These are phyloP conservation scores for Cryoendolithus antarcticus DNA, from an alignment of 2,329 filamentous ascomycete genomes.

Conservation along the genomic window DNA sequence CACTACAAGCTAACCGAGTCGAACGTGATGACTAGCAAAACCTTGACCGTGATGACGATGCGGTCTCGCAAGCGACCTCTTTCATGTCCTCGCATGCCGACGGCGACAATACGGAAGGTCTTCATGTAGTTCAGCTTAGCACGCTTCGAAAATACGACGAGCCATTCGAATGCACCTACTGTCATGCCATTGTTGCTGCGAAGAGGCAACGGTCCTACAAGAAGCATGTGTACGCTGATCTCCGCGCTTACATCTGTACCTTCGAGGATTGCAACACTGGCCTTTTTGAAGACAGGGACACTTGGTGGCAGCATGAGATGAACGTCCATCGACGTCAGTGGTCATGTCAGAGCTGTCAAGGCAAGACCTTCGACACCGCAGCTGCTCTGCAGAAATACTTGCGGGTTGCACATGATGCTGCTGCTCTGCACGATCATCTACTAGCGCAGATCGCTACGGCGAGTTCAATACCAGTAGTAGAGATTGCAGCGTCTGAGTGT, in stretches of 20 bases:
- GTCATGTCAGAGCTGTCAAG: background rate
- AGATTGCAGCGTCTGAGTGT: background rate
- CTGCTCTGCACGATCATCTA: background rate
- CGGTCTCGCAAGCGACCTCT: slow-evolving; percentile 10
- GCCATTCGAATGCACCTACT: slow-evolving; percentile 1
- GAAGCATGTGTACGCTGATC: slow-evolving; percentile 1
- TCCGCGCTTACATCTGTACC: slow-evolving; percentile 6
- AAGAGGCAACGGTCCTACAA: slow-evolving; percentile 1
- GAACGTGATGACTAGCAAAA: slow-evolving; percentile 3
- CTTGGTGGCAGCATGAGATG: background rate
- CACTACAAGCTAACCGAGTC: slow-evolving; percentile 6
- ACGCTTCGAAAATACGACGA: slow-evolving; percentile 1
- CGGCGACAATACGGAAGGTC: background rate
- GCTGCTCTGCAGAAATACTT: background rate
- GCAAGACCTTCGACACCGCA: background rate
- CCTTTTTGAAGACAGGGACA: slow-evolving; percentile 10
- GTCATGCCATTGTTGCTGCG: slow-evolving; percentile 2
- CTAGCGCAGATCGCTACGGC: background rate
- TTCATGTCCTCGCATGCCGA: slow-evolving; percentile 1
- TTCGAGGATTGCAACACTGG: slow-evolving; percentile 12
- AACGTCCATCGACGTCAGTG: background rate
- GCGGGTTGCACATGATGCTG: background rate
- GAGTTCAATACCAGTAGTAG: background rate
- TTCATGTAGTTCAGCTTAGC: slow-evolving; percentile 5
- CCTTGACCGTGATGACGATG: slow-evolving; percentile 8